Evolutionary conservation across 1,139 yeast species (phyloP).

Genomic region (Schwanniomyces etchellsii): DNA sequence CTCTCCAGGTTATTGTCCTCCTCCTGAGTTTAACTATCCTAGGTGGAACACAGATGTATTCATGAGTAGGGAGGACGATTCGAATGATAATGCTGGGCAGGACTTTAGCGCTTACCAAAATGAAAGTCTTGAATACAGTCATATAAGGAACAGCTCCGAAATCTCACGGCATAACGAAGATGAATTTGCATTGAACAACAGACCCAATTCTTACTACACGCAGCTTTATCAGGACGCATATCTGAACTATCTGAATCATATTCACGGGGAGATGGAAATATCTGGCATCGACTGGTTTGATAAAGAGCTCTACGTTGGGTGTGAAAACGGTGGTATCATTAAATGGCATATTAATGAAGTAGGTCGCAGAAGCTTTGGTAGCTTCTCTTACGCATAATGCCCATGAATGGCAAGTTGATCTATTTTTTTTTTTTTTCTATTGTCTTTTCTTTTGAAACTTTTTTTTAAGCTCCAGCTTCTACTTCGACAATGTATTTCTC

Average conservation of each 20-base stretch:
- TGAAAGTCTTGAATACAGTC: not conserved
- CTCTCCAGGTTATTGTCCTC: conserved; percentile 7
- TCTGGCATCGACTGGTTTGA: conserved; percentile 39
- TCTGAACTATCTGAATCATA: conserved; percentile 28
- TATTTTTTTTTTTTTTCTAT: conserved; percentile 1
- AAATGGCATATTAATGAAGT: conserved; percentile 37
- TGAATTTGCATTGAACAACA: not conserved
- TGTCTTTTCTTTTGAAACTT: not conserved
- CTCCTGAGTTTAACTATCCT: conserved; percentile 20
- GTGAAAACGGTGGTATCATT: conserved; percentile 40
- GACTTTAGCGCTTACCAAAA: conserved; percentile 2
- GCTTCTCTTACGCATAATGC: conserved; percentile 24
- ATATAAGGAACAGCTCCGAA: not conserved
- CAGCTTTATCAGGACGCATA: conserved; percentile 14
- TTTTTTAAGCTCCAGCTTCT: not conserved
- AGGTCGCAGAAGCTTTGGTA: conserved; percentile 38
- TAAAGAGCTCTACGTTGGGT: conserved; percentile 32
- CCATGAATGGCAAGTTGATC: not conserved
- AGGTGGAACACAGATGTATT: conserved; percentile 5
- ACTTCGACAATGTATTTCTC: not conserved
- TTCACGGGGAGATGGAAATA: conserved; percentile 44
- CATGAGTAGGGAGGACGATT: not conserved
- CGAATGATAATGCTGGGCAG: conserved; percentile 2
- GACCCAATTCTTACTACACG: not conserved
- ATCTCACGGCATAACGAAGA: not conserved